These are phyloP conservation scores for Delitschia confertaspora DNA, from an alignment of 495 filamentous ascomycete species.

Conservation along the genomic window DNA sequence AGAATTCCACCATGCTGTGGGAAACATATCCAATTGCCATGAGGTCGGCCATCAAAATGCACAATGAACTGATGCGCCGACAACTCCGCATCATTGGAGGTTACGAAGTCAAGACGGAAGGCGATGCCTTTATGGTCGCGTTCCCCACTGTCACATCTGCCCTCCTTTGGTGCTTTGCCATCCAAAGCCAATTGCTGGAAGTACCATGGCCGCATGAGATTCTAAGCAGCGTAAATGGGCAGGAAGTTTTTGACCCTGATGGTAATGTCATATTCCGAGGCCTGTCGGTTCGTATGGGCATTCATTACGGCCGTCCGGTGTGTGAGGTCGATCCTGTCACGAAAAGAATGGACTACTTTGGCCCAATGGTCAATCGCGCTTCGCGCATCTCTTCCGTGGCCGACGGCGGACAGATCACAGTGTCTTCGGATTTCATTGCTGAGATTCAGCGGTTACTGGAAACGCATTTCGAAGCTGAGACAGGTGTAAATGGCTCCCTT, in stretches of 20 bases:
- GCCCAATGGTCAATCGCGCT: conserved; percentile 96
- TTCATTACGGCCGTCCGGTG: conserved; percentile 89
- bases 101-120: conserved; percentile 99
- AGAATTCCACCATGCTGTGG: conserved; percentile 96
- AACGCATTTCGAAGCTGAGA: conserved; percentile 69
- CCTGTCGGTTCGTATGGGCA: conserved; percentile 92
- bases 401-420: conserved; percentile 96
- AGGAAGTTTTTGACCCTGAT: conserved; percentile 71
- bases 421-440: conserved; percentile 90
- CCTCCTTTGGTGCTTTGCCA: conserved; percentile 89
- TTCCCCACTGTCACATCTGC: conserved; percentile 93
- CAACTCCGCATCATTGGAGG: conserved; percentile 90
- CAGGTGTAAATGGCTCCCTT: conserved; percentile 49
- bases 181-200: conserved; percentile 77
- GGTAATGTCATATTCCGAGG: conserved; percentile 86
- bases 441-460: conserved; percentile 90
- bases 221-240: conserved; percentile 73
- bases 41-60: conserved; percentile 87
- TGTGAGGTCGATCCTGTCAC: conserved; percentile 94
- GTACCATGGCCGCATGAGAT: conserved; percentile 92
- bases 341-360: conserved; percentile 98
- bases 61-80: conserved; percentile 91
- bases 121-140: conserved; percentile 98
- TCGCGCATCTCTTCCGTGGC: conserved; percentile 86
- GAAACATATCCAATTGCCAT: conserved; percentile 90